Conservation (phyloP, 305 asterid species). For the Solanum aculeatissimum region DNA sequence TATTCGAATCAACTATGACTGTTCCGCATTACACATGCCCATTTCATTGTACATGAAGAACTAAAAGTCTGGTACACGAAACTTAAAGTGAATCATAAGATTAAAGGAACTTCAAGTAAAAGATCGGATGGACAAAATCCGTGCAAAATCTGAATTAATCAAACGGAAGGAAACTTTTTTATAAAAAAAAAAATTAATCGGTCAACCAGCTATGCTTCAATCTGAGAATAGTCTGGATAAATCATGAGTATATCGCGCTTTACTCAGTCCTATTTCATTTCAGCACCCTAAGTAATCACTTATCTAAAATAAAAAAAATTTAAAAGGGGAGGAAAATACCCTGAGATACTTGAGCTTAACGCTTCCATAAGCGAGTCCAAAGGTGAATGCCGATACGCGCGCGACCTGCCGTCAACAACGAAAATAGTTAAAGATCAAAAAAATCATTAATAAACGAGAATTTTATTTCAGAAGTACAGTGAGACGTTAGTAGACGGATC, state of each 20-base stretch:
- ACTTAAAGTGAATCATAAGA: not conserved
- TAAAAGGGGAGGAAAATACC: conserved; percentile 24
- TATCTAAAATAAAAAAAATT: not conserved
- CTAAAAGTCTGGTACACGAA: not conserved
- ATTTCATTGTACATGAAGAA: not conserved
- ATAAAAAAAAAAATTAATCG: not conserved
- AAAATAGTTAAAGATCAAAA: not conserved
- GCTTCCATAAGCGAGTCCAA: conserved; percentile 60
- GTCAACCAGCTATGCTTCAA: not conserved
- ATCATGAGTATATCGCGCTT: not conserved
- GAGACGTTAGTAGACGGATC: not conserved
- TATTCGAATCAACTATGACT: not conserved
- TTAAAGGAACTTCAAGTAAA: not conserved
- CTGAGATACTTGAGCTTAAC: conserved; percentile 65
- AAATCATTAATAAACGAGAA: not conserved
- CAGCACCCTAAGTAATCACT: not conserved
- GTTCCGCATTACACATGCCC: not conserved
- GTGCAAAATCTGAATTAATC: not conserved
- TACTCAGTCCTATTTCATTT: not conserved
- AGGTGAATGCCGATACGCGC: conserved; percentile 67
- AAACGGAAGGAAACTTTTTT: not conserved
- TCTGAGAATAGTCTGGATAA: not conserved
- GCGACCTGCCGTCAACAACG: conserved; percentile 48
- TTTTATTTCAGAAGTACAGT: not conserved
- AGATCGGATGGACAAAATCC: not conserved